A percentile compares a stretch with the other conserved stretches of the same genome.
Evolutionary conservation across 805 yeast species (phyloP).

Genomic region (Isabelozyma rhagii): DNA sequence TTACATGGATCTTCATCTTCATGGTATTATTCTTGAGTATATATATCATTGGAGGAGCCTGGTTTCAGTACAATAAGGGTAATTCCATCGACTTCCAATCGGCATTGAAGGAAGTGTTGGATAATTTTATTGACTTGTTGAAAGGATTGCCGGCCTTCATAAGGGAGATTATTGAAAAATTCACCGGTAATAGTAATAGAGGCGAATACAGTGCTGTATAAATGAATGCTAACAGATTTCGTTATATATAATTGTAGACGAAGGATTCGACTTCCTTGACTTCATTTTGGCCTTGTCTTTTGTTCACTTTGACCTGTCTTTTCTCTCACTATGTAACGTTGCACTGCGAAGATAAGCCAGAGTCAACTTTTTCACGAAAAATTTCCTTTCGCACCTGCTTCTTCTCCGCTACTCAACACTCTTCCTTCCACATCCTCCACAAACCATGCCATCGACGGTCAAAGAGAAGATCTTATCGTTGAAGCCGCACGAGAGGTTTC

Average conservation of each 20-base stretch:
- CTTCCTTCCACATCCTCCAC: not conserved
- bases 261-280: no score
- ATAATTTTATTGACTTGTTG: constrained; percentile 56
- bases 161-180: constrained; percentile 62
- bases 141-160: constrained; percentile 62
- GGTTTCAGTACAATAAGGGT: constrained; percentile 71
- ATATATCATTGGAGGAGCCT: constrained; percentile 70
- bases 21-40: constrained; percentile 66
- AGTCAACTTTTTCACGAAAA: constrained; percentile 1
- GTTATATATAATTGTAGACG: no score
- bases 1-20: constrained; percentile 77
- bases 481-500: constrained; percentile 54
- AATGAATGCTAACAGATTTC: constrained; percentile 3
- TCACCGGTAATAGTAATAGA: constrained; percentile 61
- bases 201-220: constrained; percentile 95
- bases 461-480: constrained; percentile 52
- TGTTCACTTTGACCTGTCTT: no score
- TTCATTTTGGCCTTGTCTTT: no score
- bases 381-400: not conserved
- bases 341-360: not conserved
- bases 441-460: constrained; percentile 22
- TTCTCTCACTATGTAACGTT: no score
- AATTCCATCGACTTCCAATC: constrained; percentile 71
- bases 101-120: constrained; percentile 69
- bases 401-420: not conserved